Evolutionary conservation across 345 rosid genomes (phyloP).

Genomic region (Dipteronia sinensis): DNA sequence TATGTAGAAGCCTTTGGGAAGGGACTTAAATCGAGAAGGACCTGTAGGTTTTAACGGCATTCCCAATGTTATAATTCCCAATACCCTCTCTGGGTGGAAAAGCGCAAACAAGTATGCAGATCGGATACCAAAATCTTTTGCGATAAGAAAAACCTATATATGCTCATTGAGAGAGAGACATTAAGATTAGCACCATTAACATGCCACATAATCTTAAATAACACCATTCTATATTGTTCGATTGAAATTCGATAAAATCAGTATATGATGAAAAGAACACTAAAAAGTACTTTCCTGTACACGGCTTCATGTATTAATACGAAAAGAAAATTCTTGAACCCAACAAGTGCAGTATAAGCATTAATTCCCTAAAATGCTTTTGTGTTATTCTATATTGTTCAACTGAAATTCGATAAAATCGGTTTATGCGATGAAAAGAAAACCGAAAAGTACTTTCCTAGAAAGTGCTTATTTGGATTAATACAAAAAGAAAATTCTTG

Average conservation of each 20-base stretch:
- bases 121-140: constrained; percentile 53
- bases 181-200: neutral
- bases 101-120: constrained; percentile 47
- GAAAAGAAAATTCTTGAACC: no score
- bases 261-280: no score
- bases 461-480: neutral
- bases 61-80: constrained; percentile 53
- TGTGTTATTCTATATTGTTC: no score
- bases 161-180: neutral
- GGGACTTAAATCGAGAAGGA: constrained; percentile 16
- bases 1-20: constrained; percentile 61
- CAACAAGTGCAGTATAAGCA: no score
- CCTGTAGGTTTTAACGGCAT: constrained; percentile 43
- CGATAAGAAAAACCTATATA: constrained; percentile 51
- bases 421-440: neutral
- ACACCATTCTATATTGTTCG: neutral
- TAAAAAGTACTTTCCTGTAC: no score
- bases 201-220: neutral
- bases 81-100: constrained; percentile 47
- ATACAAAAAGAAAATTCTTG: no score
- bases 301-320: no score
- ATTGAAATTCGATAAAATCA: no score
- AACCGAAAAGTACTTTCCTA: neutral
- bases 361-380: no score
- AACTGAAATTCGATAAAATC: no score